These are phyloP conservation scores for Trichoderma guizhouense DNA, from an alignment of 2,329 filamentous ascomycete genomes.

Conservation along the genomic window DNA sequence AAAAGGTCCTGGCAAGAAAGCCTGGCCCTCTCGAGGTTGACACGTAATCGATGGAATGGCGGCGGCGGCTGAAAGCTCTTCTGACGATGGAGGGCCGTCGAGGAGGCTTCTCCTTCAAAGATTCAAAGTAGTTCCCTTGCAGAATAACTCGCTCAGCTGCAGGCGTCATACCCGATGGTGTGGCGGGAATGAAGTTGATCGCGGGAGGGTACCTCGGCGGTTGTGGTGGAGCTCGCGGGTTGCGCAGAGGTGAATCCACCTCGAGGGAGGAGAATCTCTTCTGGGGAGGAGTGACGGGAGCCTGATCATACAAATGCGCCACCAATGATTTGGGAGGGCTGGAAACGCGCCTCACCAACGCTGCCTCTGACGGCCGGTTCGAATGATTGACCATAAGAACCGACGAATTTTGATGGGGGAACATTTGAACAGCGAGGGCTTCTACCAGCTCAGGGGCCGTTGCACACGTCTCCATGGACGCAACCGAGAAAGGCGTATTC, in stretches of 20 bases:
- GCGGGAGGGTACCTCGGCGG: constrained; percentile 42
- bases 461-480: constrained; percentile 58
- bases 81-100: constrained; percentile 51
- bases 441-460: constrained; percentile 63
- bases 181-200: constrained; percentile 62
- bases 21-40: constrained; percentile 40
- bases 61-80: constrained; percentile 50
- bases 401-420: constrained; percentile 62
- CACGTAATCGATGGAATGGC: constrained; percentile 41
- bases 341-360: constrained; percentile 35
- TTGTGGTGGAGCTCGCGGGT: constrained; percentile 57
- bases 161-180: constrained; percentile 58
- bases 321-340: constrained; percentile 38
- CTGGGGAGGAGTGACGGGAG: constrained; percentile 52
- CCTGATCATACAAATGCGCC: constrained; percentile 27
- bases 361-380: constrained; percentile 46
- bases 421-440: constrained; percentile 60
- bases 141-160: constrained; percentile 49
- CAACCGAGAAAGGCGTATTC: constrained; percentile 60
- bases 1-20: constrained; percentile 51
- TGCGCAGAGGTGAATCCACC: constrained; percentile 60
- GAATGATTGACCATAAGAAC: constrained; percentile 58
- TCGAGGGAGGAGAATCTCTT: constrained; percentile 48
- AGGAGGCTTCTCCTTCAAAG: constrained; percentile 43
- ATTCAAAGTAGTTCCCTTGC: constrained; percentile 53